phyloP scores from a whole-genome alignment of 2,329 filamentous ascomycete genomes.

The Blastomyces gilchristii region DNA sequence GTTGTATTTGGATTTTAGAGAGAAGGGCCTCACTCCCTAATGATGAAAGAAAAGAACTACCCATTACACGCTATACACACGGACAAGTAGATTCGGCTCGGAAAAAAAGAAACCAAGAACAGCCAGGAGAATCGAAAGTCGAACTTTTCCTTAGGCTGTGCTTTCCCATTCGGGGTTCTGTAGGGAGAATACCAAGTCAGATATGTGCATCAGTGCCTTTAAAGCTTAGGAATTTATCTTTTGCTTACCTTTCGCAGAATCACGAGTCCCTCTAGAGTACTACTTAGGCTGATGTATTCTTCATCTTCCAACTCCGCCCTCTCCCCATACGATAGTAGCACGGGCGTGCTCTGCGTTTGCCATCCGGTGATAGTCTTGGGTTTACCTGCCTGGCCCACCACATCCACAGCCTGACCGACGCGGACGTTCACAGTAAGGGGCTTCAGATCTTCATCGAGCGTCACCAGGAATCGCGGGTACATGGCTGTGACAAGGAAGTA shows the following conservation, averaged over 20 bases:
- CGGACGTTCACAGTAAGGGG: slow-evolving; percentile 92
- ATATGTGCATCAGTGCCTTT: neutral
- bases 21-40: neutral
- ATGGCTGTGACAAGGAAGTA: slow-evolving; percentile 97
- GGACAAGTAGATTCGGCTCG: neutral
- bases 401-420: slow-evolving; percentile 94
- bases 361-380: slow-evolving; percentile 99
- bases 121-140: neutral
- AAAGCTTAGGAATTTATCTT: neutral
- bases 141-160: slow-evolving; percentile 17
- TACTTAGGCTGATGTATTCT: slow-evolving; percentile 86
- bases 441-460: slow-evolving; percentile 86
- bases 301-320: slow-evolving; percentile 95
- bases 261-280: slow-evolving; percentile 84
- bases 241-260: slow-evolving; percentile 84
- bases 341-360: slow-evolving; percentile 99
- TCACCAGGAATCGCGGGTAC: slow-evolving; percentile 92
- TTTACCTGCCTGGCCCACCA: slow-evolving; percentile 90
- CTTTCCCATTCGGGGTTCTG: slow-evolving; percentile 40
- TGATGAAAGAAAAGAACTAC: neutral
- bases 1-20: slow-evolving; percentile 2
- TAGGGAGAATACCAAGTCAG: slow-evolving; percentile 20
- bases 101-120: neutral
- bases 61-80: slow-evolving; percentile 6
- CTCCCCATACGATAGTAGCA: slow-evolving; percentile 87